Evolutionary conservation across 495 filamentous ascomycete genomes (phyloP), one percentile per base, ranked within the genome.

Genomic region (Podospora pseudocomata): DNA sequence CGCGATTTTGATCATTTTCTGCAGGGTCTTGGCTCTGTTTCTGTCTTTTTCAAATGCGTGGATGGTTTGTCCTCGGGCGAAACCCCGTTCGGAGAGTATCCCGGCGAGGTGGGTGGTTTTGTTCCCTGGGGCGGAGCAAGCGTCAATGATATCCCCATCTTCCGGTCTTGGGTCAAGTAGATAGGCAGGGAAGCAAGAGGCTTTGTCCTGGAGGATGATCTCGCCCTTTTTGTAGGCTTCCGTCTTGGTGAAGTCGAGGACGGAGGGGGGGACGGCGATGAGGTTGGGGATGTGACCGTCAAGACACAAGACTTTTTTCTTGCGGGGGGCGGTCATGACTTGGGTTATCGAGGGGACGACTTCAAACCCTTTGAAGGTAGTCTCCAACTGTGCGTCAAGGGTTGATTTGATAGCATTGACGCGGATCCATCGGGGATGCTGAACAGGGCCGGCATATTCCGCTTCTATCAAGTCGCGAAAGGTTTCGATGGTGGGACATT

Each of bases 21-120:
- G 82, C 2, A 98, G 80, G 15, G 88, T 93, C 64, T 85, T 84
- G 0, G 91, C 87, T 20, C 96, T 86, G 20, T 73, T 72, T 32
- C 76, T 76, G 70, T 94, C 89, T 68, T 86, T 88, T 73, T 95
- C 92, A 74, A 88, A 92, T 0, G 92, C 91, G 64, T 85, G 83
- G 44, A 94, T 84, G 7, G 20, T 11, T 49, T 54, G 39, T 7
- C 23, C 28, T 18, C 7, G 15, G 13, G 56, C 56, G n/a, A 56
- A 61, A 9, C 44, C 64, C 20, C 74, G 34, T 65, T 71, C 74
- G 20, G 78, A 75, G 15, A 91, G 69, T 18, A 97, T 83, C 3
- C 91, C 90, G 13, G 93, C 93, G 60, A 97, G 78, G 80, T 98
- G 95, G 4, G 95, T 97, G 1, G 95, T 97, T 78, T 99, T 99